These are phyloP conservation scores for Trametes polyzona DNA, from an alignment of 1,284 basidiomycete genomes.

Conservation along the genomic window DNA sequence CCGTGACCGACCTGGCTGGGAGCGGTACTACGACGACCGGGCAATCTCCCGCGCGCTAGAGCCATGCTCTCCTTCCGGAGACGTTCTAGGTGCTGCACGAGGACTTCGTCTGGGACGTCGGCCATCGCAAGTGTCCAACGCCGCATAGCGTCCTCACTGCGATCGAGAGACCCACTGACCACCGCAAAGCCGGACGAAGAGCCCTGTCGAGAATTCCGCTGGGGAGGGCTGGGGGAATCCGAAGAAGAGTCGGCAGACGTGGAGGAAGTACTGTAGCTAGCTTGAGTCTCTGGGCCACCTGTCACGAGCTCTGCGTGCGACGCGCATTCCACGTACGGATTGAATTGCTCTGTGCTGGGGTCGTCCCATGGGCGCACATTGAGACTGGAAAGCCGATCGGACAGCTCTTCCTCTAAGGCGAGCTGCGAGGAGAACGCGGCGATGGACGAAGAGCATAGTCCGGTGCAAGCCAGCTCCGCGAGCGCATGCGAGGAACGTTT, in stretches of 20 bases:
- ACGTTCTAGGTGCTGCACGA: constrained; percentile 41
- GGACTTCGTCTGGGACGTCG: constrained; percentile 42
- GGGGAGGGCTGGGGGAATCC: constrained; percentile 4
- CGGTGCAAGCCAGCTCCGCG: constrained; percentile 34
- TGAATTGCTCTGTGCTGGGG: constrained; percentile 19
- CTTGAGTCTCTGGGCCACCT: neutral
- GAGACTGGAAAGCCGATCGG: constrained; percentile 11
- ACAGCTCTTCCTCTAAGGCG: constrained; percentile 23
- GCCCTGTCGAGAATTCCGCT: neutral
- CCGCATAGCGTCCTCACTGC: constrained; percentile 31
- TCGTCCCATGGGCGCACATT: constrained; percentile 14
- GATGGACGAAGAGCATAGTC: constrained; percentile 33
- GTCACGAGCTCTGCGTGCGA: constrained; percentile 7
- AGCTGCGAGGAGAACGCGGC: constrained; percentile 33
- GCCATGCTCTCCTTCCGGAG: constrained; percentile 35
- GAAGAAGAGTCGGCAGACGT: neutral
- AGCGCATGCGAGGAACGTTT: constrained; percentile 31
- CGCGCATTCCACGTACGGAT: constrained; percentile 28
- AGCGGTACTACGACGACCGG: constrained; percentile 23
- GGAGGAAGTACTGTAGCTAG: neutral
- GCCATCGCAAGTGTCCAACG: constrained; percentile 44
- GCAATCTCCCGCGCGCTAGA: constrained; percentile 16
- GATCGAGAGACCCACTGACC: constrained; percentile 21
- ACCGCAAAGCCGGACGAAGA: constrained; percentile 22
- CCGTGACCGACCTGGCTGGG: constrained; percentile 22